A percentile compares a stretch with the other conserved stretches of the same genome.
Conservation (phyloP, 345 rosid genomes). For the Brassica incana region DNA sequence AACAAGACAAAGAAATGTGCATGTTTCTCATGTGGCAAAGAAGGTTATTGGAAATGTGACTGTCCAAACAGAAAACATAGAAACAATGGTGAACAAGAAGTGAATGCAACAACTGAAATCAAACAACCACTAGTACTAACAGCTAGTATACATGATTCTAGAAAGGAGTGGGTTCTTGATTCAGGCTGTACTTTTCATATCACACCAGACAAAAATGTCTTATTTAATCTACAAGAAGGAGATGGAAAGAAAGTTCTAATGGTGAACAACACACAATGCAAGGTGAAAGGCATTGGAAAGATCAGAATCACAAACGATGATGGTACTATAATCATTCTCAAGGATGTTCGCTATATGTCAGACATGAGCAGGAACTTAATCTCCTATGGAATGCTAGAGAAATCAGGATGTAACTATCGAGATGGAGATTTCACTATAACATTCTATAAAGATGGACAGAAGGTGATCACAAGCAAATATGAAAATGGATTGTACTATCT, state of each 20-base stretch:
- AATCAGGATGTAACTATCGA: no score
- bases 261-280: neutral
- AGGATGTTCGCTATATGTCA: neutral
- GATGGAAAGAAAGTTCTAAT: neutral
- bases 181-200: neutral
- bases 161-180: neutral
- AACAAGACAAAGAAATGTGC: neutral
- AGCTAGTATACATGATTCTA: neutral
- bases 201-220: neutral
- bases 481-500: neutral
- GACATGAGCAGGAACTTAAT: neutral
- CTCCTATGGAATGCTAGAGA: neutral
- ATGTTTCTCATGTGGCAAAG: neutral
- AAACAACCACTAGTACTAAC: neutral
- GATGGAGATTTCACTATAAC: neutral
- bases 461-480: neutral
- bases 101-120: neutral
- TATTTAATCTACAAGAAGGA: neutral
- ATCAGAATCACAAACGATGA: neutral
- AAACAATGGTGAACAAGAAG: neutral
- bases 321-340: neutral
- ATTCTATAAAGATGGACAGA: no score
- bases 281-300: neutral
- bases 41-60: neutral
- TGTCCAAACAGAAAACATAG: neutral